Base-by-base conservation (phyloP, 805 yeast species). In the Cephaloascus fragrans region DNA sequence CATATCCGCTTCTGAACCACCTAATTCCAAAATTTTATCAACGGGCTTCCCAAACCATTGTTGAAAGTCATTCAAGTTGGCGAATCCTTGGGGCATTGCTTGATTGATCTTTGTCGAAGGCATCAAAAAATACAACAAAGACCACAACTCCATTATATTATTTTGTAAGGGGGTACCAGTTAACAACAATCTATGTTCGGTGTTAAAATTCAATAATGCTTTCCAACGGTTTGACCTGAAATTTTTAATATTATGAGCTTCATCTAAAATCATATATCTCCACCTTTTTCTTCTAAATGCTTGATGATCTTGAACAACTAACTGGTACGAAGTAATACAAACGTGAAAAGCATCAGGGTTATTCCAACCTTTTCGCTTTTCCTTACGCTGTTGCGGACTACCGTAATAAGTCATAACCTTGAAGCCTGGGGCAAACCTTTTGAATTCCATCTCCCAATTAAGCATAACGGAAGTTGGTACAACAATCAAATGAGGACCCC, bases 371-470 rank as follows among this genome's bases (percentile, higher is more conserved):
- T 83, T 82, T 51, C 99, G 77, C 55, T 93, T 93, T 47, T 86
- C 93, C 37, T 89, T 89, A 54, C 99, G 80, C 56, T 93, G 97
- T 51, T 86, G 95, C 0, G 97, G 98, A 14, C 94, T 80, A 0
- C 99, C 99, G 52, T 90, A 93, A 57, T 93, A 93, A 0, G 97
- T 93, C 56, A 93, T 55, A 3, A 93, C 93, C 57, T 94, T 90
- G 57, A 93, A 83, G 0, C 98, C 99, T 0, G 99, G 99, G 1
- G 97, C 97, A 67, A 93, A 93, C 50, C 95, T 77, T 53, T 94
- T 93, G 62, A 93, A 89, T 54, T 93, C 99, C 97, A 94, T 90
- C 57, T 93, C 99, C 99, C 99, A 93, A 54, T 93, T 93, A 39
- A 93, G 74, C 80, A 93, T 80, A 5, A 93, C 99, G 14, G 96